Base-by-base conservation (phyloP, 345 rosid genomes). In the Acer saccharum region DNA sequence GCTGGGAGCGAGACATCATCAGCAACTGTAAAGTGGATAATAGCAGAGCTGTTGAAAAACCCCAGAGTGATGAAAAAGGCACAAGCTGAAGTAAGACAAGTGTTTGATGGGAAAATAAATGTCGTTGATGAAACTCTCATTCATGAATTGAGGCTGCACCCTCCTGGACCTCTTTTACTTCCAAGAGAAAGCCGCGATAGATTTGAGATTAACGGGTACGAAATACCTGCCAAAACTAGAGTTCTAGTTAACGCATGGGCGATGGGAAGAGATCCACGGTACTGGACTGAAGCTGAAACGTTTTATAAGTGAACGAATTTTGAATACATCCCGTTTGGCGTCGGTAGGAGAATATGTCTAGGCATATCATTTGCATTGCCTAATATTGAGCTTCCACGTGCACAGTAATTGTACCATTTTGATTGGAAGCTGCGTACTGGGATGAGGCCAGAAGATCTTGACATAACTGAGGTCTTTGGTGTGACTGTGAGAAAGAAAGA, bases 1-100 rank as follows among this genome's bases (percentile, higher is more conserved):
- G 86, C 79, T 1, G 84, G 88, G 1, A 76, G 82, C 6, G 86
- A 83, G 39, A 76, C 79, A 44, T 69, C 86, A 41, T 76, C 84
- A 1, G 64, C 83, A 8, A 18, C n/a, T n/a, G n/a, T 55, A 17
- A 77, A 86, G 2, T 86, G 86, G 86, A 79, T 80, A n/a, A 60
- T 79, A 69, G 25, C 81, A 0, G 87, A 86, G 72, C 27, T 79
- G 73, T 35, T 35, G 65, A 35, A 35, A 35, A 4, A 35, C 5
- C 6, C 39, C 39, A 4, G 39, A 32, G 25, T 25, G 27, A 25
- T 25, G 27, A 25, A 25, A 25, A 25, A 0, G 27, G 27, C 27
- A 25, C 2, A 25, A 25, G 27, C 2, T 25, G 27, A 25, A 1
- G 27, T 25, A 25, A 25, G 27, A 25, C 27, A 25, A 25, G 27